Base-by-base conservation (phyloP, 441 rosid genomes). In the Pelargonium citronellum region DNA sequence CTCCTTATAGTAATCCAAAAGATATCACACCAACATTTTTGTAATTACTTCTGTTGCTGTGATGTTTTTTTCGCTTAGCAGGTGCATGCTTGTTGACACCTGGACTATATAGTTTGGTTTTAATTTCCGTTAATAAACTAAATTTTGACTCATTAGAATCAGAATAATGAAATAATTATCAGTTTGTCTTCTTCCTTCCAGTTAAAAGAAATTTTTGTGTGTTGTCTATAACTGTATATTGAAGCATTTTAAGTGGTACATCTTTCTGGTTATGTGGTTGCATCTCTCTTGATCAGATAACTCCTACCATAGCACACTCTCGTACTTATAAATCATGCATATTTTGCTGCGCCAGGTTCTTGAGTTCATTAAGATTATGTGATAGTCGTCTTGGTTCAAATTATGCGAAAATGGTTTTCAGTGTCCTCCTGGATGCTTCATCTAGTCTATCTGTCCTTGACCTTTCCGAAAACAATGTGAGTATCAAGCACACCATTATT, bases 381-480 rank as follows among this genome's bases (percentile, higher is more conserved):
- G 86, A 82, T 70, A 76, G 77, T 83, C 75, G 76, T 58, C 81
- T 91, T 22, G 87, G 86, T 76, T 47, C 75, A 51, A 71, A 74
- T 68, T 80, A 76, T 61, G 90, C 89, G 19, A 79, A 68, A 69
- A 71, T 74, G 44, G 69, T 94, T 76, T 87, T 88, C 66, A 74
- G 77, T 37, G 71, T 81, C 39, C 92, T 94, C 73, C 75, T 90
- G 71, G 83, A 90, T 67, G 81, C 86, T 74, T 82, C 91, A 1
- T 84, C 88, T 24, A 62, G 71, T 43, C 47, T 91, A 67, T 80
- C 89, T 17, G 69, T 67, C 75, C 92, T 94, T 53, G 93, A 91
- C 71, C 88, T 94, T 74, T 94, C 98, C 51, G 96, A 89, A 58
- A 94, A 94, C 80, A 73, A 78, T 70, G 98, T 94, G 78, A 71